Evolutionary conservation across 1,284 basidiomycete species (phyloP).

Genomic region (Malassezia sympodialis): DNA sequence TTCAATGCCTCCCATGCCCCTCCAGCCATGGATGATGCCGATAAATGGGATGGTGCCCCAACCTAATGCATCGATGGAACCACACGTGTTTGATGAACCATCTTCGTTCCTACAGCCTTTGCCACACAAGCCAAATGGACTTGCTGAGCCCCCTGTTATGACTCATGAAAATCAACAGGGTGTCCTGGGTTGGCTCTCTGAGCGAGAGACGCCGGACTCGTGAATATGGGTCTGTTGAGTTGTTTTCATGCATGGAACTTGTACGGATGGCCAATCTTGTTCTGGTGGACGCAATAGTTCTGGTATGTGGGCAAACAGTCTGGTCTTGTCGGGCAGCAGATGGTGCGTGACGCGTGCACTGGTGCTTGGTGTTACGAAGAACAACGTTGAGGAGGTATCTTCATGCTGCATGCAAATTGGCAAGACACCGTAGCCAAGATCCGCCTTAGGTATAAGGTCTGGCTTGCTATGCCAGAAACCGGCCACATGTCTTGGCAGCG

Average conservation of each 20-base stretch:
- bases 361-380: slow-evolving; percentile 32
- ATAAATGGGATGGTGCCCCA: neutral
- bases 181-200: neutral
- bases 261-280: neutral
- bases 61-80: neutral
- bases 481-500: neutral
- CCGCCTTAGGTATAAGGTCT: neutral
- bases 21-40: slow-evolving; percentile 5
- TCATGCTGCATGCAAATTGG: neutral
- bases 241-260: neutral
- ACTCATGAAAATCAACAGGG: neutral
- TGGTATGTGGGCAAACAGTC: slow-evolving; percentile 7
- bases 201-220: neutral
- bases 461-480: slow-evolving; percentile 6
- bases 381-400: slow-evolving; percentile 16
- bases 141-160: neutral
- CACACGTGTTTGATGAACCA: neutral
- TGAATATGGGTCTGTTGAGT: neutral
- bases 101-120: neutral
- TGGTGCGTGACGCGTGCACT: slow-evolving; percentile 41
- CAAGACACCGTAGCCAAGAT: slow-evolving; percentile 14
- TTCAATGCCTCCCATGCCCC: slow-evolving; percentile 4
- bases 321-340: slow-evolving; percentile 30
- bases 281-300: neutral
- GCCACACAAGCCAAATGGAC: neutral